Base-by-base conservation (phyloP, 2,329 filamentous ascomycete genomes). In the Myotisia sp. region DNA sequence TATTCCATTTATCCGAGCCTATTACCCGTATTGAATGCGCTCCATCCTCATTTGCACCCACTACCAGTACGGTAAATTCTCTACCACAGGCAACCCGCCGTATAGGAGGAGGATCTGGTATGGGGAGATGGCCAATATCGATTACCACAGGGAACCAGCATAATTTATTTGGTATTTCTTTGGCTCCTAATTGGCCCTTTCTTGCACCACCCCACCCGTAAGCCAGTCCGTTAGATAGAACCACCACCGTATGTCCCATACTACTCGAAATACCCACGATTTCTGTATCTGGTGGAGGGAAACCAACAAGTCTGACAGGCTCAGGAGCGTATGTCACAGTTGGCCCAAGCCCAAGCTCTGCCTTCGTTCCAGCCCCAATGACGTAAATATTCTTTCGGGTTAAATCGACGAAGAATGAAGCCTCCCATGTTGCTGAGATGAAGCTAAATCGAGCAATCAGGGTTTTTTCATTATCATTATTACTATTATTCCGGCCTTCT, bases 191-290 rank as follows among this genome's bases (percentile, higher is more conserved):
- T 53, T 98, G 87, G 0, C 82, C 82, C 51, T 93, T 90, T 16
- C 84, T 71, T 9, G 80, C 78, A 47, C 75, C 82, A 0, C 90
- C 90, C 87, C 87, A 95, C 2, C 84, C 86, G 52, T 80, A 92
- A 1, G 77, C 76, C 10, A 79, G 68, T 0, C 86, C 87, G 50
- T 79, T 78, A 27, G 69, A 70, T 3, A 92, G 58, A 0, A 94
- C 70, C 2, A 64, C 73, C 10, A 92, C 70, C 0, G 75, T 74
- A 51, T 98, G 90, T 14, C 74, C 74, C 64, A 92, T 79, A 20
- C 80, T 74, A 7, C 81, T 79, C 2, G 76, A 64, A 17, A 94
- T 51, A 38, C 78, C 70, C 1, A 71, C 56, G 3, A 92, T 54
- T n/a, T 63, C 56, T 0, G 67, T 67, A 0, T 59, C 70, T 1